Evolutionary conservation across 2,329 filamentous ascomycete species (phyloP).

Genomic region (Sporothrix brunneoviolacea): DNA sequence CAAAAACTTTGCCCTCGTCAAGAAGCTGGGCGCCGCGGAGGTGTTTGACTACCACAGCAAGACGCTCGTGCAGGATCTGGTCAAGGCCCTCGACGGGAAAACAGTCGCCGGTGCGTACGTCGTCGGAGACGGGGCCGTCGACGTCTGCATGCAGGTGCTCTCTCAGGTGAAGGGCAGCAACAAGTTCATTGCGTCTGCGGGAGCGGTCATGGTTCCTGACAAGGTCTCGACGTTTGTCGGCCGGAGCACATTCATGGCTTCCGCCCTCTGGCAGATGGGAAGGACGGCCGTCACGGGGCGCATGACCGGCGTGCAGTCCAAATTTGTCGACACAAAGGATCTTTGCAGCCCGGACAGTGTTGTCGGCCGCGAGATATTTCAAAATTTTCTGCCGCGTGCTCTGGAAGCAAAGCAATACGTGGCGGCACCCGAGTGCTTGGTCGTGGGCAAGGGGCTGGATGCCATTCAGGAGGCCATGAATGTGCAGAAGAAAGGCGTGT

Average conservation of each 20-base stretch:
- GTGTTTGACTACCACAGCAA: too few species aligned
- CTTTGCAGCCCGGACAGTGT: not conserved
- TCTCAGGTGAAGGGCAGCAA: too few species aligned
- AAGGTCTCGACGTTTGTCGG: not conserved
- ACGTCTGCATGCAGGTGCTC: too few species aligned
- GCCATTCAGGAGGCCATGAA: conserved; percentile 26
- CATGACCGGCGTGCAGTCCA: not conserved
- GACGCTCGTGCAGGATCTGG: too few species aligned
- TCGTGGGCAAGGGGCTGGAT: conserved; percentile 27
- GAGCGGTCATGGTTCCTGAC: not conserved
- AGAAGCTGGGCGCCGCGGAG: too few species aligned
- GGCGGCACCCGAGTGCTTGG: conserved; percentile 21
- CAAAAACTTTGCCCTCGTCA: too few species aligned
- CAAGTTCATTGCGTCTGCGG: too few species aligned
- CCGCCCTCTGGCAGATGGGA: not conserved
- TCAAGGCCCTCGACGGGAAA: too few species aligned
- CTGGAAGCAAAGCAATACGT: conserved; percentile 22
- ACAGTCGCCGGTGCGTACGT: too few species aligned
- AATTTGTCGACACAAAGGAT: conserved; percentile 9
- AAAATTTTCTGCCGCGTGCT: not conserved
- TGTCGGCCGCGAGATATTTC: not conserved
- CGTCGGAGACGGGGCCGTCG: too few species aligned
- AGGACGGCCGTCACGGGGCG: not conserved
- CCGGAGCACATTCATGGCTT: not conserved
- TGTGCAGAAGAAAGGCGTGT: conserved; percentile 27